phyloP scores from a whole-genome alignment of 352 stramenopile species.

The Phytopythium boreale region DNA sequence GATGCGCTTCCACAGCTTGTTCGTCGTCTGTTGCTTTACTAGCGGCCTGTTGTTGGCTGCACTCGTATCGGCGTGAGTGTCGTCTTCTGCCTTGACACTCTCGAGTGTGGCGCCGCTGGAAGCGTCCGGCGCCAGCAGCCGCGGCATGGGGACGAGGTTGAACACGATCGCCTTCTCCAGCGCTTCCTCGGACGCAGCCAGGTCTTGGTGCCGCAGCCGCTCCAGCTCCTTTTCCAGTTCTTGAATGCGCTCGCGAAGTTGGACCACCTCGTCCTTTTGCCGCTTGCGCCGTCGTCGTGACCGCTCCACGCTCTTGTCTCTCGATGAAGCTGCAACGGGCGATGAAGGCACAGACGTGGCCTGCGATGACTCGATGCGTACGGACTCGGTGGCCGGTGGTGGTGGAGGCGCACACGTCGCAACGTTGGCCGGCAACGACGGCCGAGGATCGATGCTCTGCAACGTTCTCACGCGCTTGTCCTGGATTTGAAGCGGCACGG shows the following conservation, averaged over 20 bases:
- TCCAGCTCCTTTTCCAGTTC: slow-evolving; percentile 23
- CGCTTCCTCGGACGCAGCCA: slow-evolving; percentile 19
- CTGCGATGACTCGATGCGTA: not conserved
- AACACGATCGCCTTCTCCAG: slow-evolving; percentile 23
- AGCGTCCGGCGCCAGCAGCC: slow-evolving; percentile 9
- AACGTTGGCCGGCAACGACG: not conserved
- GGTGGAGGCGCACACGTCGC: not conserved
- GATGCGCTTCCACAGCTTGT: slow-evolving; percentile 30
- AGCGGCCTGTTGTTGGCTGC: no score
- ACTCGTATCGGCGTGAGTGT: not conserved
- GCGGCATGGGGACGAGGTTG: slow-evolving; percentile 21
- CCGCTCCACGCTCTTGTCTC: not conserved
- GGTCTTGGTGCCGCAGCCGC: slow-evolving; percentile 16
- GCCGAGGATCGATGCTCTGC: not conserved
- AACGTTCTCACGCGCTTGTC: not conserved
- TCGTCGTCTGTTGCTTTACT: not conserved
- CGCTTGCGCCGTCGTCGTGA: slow-evolving; percentile 16
- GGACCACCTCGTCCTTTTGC: slow-evolving; percentile 27
- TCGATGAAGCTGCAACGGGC: not conserved
- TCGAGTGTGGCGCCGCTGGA: no score
- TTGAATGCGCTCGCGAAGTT: slow-evolving; percentile 13
- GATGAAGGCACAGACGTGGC: not conserved
- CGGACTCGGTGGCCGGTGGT: no score
- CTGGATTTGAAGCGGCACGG: not conserved
- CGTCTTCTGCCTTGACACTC: not conserved